Base-by-base conservation (phyloP, 805 yeast genomes). In the Lipomyces starkeyi region DNA sequence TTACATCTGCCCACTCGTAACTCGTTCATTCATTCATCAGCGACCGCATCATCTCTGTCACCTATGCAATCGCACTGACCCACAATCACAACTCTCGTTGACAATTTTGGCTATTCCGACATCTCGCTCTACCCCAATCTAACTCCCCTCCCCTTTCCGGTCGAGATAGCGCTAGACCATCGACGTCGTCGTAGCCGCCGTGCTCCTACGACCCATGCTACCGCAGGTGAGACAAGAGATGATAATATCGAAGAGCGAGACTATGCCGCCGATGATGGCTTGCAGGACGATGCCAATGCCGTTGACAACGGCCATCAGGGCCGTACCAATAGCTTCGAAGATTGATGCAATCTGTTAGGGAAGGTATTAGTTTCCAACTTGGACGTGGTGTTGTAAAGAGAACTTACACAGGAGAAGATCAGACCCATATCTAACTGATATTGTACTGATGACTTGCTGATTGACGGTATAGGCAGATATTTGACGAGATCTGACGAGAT, bases 181-280 rank as follows among this genome's bases (percentile, higher is more conserved):
- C 13, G n/a, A 43, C 20, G 49, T 43, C 9, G 49, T 43, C 59
- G 25, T 8, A 2, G 47, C 5, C 25, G 35, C 43, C 29, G 20
- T 57, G 2, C 43, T 25, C 59, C 62, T 47, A 11, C 62, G 35
- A 7, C 54, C 62, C 9, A 20, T 5, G 32, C 55, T 20, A 25
- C 53, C 20, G 35, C 62, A 59, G 43, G 62, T 59, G 27, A 59
- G 25, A 32, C 62, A 59, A 5, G 62, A 59, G 27, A 43, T 59
- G 54, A 59, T 37, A 37, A 43, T 59, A 22, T 40, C 55, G 25
- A 59, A 59, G 20, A 40, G 13, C 11, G 62, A 32, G 43, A 52
- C 55, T 47, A 59, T 59, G 7, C 55, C 62, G 35, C 22, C 43
- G 54, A 59, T 52, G 62, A 59, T 59, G 11, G 62, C 62, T 29